Base-by-base conservation (phyloP, 108 stramenopile genomes). In the Nitzschia inconspicua region DNA sequence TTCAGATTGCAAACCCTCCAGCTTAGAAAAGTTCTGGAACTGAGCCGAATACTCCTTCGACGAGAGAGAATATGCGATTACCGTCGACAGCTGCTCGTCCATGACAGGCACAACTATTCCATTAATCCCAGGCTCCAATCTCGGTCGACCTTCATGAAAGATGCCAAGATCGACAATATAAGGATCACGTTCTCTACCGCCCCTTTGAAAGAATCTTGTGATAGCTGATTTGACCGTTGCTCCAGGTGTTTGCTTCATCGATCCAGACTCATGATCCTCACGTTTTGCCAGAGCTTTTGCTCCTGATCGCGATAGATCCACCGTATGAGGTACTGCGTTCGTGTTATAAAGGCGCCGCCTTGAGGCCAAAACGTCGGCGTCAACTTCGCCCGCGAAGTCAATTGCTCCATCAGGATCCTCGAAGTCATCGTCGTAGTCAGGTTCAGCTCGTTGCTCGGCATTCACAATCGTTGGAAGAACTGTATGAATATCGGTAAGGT, bases 1-100 rank as follows among this genome's bases (percentile, higher is more conserved):
- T 20, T 72, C 70, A 5, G 68, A 37, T 31, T 39, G 34, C 3
- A 58, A 28, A 37, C 29, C 24, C 19, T 68, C 65, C 23, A 52
- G 23, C 43, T 71, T 70, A 2, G 71, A 66, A 58, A 79, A 86
- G 24, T 76, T 60, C 50, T 84, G 78, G 69, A 90, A 91, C 43
- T 91, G 90, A 35, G 68, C 72, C 23, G 84, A 80, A 71, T 91
- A 95, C 44, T 92, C 94, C 13, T 61, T 53, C 2, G 93, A 94
- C 9, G 88, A 80, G 26, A 96, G 72, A 3, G 93, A 94, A 65
- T 95, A 89, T 1, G 95, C 95, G 72, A 98, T 96, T 24, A 96
- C 83, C 7, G 95, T 95, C 20, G 88, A 88, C 0, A 90, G 86
- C 44, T 93, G 89, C 31, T 98, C 95, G 61, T 98, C 97, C 52